These are phyloP conservation scores for Ascochyta pisi DNA, from an alignment of 2,329 filamentous ascomycete genomes.

Conservation along the genomic window DNA sequence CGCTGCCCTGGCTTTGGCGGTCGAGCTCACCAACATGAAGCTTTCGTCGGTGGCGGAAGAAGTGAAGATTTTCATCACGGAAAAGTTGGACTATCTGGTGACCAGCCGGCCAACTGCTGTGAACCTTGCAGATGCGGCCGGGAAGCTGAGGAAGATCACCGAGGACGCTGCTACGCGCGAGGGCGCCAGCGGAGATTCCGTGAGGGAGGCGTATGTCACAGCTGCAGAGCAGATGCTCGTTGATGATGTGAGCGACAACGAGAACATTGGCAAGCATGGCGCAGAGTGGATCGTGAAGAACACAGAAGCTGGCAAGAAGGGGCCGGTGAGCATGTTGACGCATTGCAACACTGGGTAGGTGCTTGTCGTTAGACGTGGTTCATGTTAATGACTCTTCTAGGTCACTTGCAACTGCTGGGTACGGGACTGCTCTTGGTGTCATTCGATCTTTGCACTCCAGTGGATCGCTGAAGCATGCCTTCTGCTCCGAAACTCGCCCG, in stretches of 20 bases:
- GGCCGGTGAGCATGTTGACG: constrained; percentile 81
- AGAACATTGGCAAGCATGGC: constrained; percentile 81
- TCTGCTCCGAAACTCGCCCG: constrained; percentile 94
- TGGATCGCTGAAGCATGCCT: constrained; percentile 77
- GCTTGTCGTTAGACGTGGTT: not conserved
- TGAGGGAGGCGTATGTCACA: constrained; percentile 75
- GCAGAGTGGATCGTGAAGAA: constrained; percentile 80
- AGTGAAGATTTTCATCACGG: constrained; percentile 71
- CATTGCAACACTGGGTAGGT: constrained; percentile 93
- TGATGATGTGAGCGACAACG: constrained; percentile 87
- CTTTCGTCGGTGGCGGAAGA: constrained; percentile 63
- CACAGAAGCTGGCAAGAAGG: constrained; percentile 56
- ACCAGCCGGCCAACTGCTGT: constrained; percentile 92
- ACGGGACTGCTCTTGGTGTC: constrained; percentile 93
- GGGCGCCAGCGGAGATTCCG: constrained; percentile 56
- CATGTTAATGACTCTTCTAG: constrained; percentile 51
- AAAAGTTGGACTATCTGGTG: constrained; percentile 84
- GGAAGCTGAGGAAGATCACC: constrained; percentile 74
- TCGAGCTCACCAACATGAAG: constrained; percentile 73
- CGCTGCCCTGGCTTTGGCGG: constrained; percentile 85
- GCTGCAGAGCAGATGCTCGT: constrained; percentile 86
- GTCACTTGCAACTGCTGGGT: constrained; percentile 95
- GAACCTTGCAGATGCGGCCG: constrained; percentile 88
- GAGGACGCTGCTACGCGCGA: constrained; percentile 55
- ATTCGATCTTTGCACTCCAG: constrained; percentile 79